Evolutionary conservation across 441 rosid species (phyloP), one percentile per base, ranked within the genome.

Genomic region (Euphorbia schlechtendalii): DNA sequence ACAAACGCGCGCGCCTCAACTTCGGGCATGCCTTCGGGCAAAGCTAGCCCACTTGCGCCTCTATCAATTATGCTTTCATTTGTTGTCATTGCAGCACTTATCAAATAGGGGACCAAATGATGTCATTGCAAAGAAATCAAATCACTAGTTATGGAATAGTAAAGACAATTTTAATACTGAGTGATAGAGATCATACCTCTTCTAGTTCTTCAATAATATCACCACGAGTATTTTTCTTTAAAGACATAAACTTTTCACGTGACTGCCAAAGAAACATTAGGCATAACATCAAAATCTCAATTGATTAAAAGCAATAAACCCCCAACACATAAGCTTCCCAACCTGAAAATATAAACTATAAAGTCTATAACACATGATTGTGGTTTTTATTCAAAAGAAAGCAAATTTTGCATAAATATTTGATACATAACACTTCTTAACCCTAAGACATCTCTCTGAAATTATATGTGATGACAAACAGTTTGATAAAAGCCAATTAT

Each of bases 231-330:
- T 75, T 92, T 86, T 83, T 92, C 86, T 87, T 89, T 73, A 92
- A 82, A 46, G 98, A 87, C 32, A 86, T 87, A 78, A 89, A 86
- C 74, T 83, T 92, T 63, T 92, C 96, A 17, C 96, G 96, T 5
- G 98, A 85, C 96, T 92, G 78, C 60, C 69, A 79, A 71, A 14
- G 61, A 45, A 62, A 43, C 60, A 46, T 28, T 24, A 27, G 55
- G 54, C 14, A 43, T 67, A 28, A 46, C 18, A 49, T 45, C 15
- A 56, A 34, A 20, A 51, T 60, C 27, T 27, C 56, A 61, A 43
- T 20, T 28, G 57, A 53, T 48, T 27, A 65, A 34, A 55, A 21
- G 52, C 57, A 12, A 18, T 18, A 4, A 48, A 67, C 8, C 40
- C 21, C 18, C 12, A 52, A 38, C 1, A 38, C 41, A 13, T 18